A percentile compares a stretch with the other conserved stretches of the same genome.
These are phyloP conservation scores for Pisolithus sp. DNA, from an alignment of 768 basidiomycete genomes.

Conservation along the genomic window DNA sequence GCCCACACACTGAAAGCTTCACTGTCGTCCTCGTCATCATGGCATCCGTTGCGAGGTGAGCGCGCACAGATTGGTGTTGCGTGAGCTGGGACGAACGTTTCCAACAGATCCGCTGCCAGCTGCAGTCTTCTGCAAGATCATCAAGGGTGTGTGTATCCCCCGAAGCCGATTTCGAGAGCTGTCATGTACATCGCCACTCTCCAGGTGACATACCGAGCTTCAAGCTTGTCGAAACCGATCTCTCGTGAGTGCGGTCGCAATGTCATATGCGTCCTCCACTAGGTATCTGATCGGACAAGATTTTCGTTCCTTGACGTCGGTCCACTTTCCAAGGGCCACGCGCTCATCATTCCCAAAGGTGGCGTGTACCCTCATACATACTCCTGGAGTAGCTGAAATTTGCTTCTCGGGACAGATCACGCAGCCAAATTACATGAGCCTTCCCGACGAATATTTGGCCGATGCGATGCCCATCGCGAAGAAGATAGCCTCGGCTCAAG, in stretches of 20 bases:
- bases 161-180: background rate
- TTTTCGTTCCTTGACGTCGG: conserved; percentile 91
- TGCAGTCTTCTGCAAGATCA: conserved; percentile 96
- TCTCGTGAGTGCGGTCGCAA: conserved; percentile 43
- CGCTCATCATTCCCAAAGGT: conserved; percentile 94
- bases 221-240: conserved; percentile 74
- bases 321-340: conserved; percentile 85
- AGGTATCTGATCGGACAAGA: conserved; percentile 28
- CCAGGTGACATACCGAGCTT: conserved; percentile 85
- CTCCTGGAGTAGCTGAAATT: background rate
- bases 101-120: conserved; percentile 43
- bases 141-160: conserved; percentile 55
- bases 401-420: conserved; percentile 51
- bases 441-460: conserved; percentile 77
- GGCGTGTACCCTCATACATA: background rate
- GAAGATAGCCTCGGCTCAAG: conserved; percentile 77
- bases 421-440: conserved; percentile 77
- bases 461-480: conserved; percentile 80
- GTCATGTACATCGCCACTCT: background rate
- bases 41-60: conserved; percentile 16
- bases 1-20: too few relatives aligned
- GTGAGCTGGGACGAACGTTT: background rate
- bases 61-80: background rate
- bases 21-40: background rate
- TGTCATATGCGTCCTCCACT: background rate